phyloP scores from a whole-genome alignment of 805 yeast genomes.

The Lipomyces chichibuensis region DNA sequence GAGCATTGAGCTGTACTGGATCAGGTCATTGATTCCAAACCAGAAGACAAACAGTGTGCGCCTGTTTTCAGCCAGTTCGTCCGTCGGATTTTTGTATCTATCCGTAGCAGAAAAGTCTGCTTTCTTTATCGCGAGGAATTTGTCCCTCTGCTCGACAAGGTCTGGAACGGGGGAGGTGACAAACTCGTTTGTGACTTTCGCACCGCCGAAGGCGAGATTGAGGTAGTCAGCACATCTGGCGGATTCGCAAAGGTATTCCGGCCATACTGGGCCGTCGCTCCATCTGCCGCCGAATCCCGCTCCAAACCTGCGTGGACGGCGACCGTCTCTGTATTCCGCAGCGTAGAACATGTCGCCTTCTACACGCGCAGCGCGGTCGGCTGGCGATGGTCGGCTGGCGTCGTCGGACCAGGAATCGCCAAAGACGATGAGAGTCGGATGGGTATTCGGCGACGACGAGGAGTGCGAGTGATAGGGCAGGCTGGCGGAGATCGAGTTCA shows the following conservation, averaged over 20 bases:
- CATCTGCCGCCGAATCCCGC: slow-evolving; percentile 30
- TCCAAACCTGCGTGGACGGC: slow-evolving; percentile 24
- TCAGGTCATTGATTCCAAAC: slow-evolving; percentile 32
- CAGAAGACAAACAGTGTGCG: slow-evolving; percentile 24
- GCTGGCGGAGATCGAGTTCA: not conserved
- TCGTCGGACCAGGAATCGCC: slow-evolving; percentile 37
- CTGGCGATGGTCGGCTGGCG: slow-evolving; percentile 20
- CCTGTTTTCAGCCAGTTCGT: slow-evolving; percentile 11
- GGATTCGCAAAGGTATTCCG: slow-evolving; percentile 26
- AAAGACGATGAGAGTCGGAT: slow-evolving; percentile 20
- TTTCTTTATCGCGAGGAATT: slow-evolving; percentile 11
- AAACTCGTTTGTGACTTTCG: slow-evolving; percentile 28
- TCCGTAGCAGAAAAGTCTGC: not conserved
- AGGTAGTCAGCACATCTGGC: slow-evolving; percentile 16
- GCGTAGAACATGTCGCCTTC: not conserved
- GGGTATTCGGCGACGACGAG: not conserved
- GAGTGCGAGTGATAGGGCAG: not conserved
- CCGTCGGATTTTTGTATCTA: not conserved
- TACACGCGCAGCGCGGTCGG: not conserved
- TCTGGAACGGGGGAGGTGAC: slow-evolving; percentile 33
- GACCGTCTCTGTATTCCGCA: not conserved
- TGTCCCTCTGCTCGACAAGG: slow-evolving; percentile 13
- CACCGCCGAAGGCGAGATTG: slow-evolving; percentile 34
- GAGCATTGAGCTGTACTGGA: slow-evolving; percentile 21
- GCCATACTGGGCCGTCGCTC: slow-evolving; percentile 34